Base-by-base conservation (phyloP, 2,329 filamentous ascomycete genomes). In the Aspergillus sojae region DNA sequence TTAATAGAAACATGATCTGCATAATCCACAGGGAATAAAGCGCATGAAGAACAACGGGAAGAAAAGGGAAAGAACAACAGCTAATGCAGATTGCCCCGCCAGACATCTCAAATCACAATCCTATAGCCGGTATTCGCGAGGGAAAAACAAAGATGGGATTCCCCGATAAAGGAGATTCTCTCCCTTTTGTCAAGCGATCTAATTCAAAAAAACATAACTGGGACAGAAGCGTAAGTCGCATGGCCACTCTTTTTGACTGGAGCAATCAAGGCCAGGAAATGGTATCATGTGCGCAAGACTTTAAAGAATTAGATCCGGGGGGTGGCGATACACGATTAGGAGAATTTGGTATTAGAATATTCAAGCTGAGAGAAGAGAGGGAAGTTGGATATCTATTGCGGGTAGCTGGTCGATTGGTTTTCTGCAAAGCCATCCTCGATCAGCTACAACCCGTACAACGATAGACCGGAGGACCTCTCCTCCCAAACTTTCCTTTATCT, bases 251-350 rank as follows among this genome's bases (percentile, higher is more conserved):
- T 74, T 63, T 74, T 67, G 67, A 71, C 68, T 68, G 68, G 62
- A 68, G 57, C 61, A 68, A 71, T 68, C 70, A 70, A 71, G 70
- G 72, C 68, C 72, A 70, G 68, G 67, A 69, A 67, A 72, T 77
- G 75, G 75, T 77, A 77, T 77, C 75, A 77, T 75, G 68, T 72
- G 67, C 65, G 65, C 69, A 71, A 73, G 62, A 73, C 66, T 72
- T 69, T 64, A 67, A 66, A 68, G 65, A 70, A 71, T 73, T 72
- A 73, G 71, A 72, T 72, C 71, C 70, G 71, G 66, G 34, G 34
- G 70, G 67, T 68, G 71, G 71, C 71, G 70, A 72, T 69, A 71
- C 62, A 67, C 64, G 66, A 72, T 72, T 74, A 71, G 70, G 71
- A 72, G 72, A 75, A 70, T 73, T 75, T 74, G 74, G 68, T 68